Evolutionary conservation across 139 green algal genomes (phyloP).

Genomic region (Chlorella sp.): DNA sequence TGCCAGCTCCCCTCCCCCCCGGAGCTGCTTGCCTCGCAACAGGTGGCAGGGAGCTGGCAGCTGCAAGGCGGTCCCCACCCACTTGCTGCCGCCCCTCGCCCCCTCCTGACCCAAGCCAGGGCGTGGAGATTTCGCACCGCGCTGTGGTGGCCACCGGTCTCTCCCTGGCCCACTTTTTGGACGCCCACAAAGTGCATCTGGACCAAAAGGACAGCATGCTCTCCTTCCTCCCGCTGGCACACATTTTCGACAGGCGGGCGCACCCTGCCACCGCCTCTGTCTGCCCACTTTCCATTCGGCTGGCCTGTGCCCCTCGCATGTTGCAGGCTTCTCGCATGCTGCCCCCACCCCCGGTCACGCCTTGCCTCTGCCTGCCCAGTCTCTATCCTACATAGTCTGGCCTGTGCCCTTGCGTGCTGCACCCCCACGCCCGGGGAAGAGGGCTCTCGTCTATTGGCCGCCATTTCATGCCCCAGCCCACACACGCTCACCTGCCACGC

Average conservation of each 20-base stretch:
- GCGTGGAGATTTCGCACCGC: slow-evolving; percentile 83
- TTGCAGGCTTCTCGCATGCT: too few species aligned
- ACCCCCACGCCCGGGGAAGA: too few species aligned
- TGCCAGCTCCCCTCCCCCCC: neutral
- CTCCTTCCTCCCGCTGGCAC: slow-evolving; percentile 87
- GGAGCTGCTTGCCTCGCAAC: neutral
- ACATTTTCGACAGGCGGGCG: slow-evolving; percentile 87
- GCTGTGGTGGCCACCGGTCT: slow-evolving; percentile 67
- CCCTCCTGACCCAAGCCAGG: slow-evolving; percentile 48
- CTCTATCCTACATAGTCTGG: too few species aligned
- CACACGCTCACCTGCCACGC: too few species aligned
- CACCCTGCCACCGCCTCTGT: too few species aligned
- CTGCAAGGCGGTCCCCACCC: neutral
- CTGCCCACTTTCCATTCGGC: too few species aligned
- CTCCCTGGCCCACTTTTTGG: slow-evolving; percentile 60
- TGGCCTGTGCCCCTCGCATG: too few species aligned
- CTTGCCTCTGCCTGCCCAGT: too few species aligned
- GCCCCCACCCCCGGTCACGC: too few species aligned
- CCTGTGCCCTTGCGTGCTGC: too few species aligned
- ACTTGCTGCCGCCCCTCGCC: neutral
- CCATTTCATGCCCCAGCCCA: too few species aligned
- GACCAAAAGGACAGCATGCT: slow-evolving; percentile 63
- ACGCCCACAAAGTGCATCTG: slow-evolving; percentile 22
- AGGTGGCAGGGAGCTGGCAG: neutral
- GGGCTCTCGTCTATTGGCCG: too few species aligned